These are phyloP conservation scores for Zygosaccharomyces pseudobailii DNA, from an alignment of 1,139 yeast genomes.

Conservation along the genomic window DNA sequence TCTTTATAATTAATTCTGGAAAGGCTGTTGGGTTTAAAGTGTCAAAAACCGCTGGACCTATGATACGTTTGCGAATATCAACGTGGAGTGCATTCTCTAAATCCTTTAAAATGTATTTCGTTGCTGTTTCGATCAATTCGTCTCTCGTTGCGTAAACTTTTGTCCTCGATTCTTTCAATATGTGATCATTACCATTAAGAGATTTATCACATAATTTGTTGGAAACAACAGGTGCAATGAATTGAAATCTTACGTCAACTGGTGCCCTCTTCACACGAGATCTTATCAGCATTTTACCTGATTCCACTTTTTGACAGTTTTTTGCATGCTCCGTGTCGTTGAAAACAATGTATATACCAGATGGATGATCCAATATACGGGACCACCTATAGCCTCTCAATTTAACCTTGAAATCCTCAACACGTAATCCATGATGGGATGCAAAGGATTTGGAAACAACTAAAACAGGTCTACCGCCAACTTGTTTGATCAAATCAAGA, in stretches of 20 bases:
- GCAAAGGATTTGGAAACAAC: slow-evolving; percentile 38
- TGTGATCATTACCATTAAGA: slow-evolving; percentile 7
- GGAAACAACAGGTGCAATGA: slow-evolving; percentile 19
- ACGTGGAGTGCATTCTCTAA: slow-evolving; percentile 58
- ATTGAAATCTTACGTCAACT: slow-evolving; percentile 23
- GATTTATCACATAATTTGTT: not conserved
- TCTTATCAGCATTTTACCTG: slow-evolving; percentile 43
- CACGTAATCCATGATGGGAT: slow-evolving; percentile 23
- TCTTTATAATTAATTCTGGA: slow-evolving; percentile 48
- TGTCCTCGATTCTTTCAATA: slow-evolving; percentile 1
- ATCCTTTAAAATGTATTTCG: slow-evolving; percentile 55
- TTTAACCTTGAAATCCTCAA: slow-evolving; percentile 29
- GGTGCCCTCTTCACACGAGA: slow-evolving; percentile 26
- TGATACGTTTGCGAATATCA: slow-evolving; percentile 69
- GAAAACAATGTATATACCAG: slow-evolving; percentile 71
- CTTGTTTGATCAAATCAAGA: slow-evolving; percentile 42
- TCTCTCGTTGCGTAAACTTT: slow-evolving; percentile 20
- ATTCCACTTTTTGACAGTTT: slow-evolving; percentile 61
- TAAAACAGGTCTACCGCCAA: slow-evolving; percentile 53
- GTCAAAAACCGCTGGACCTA: slow-evolving; percentile 67
- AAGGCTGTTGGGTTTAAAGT: slow-evolving; percentile 56
- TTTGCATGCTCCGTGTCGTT: slow-evolving; percentile 60
- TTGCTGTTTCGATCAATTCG: slow-evolving; percentile 51
- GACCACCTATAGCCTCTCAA: slow-evolving; percentile 53
- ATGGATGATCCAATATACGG: slow-evolving; percentile 53